Evolutionary conservation across 2,329 filamentous ascomycete species (phyloP).

Genomic region (Penicillium sp.): DNA sequence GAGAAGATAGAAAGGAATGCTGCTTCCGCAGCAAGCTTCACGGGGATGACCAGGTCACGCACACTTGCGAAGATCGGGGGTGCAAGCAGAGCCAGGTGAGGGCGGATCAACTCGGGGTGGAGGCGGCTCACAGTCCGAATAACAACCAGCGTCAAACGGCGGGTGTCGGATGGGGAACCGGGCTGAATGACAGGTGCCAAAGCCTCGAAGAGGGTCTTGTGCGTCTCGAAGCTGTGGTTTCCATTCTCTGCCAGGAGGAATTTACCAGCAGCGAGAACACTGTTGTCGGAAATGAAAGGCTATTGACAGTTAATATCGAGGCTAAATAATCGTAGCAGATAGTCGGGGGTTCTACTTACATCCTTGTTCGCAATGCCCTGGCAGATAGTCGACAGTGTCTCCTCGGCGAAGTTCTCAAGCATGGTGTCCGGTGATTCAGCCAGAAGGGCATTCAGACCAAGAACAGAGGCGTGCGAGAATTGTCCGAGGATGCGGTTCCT

Average conservation of each 20-base stretch:
- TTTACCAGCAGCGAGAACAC: constrained; percentile 87
- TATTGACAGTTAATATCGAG: constrained; percentile 41
- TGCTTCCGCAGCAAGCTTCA: constrained; percentile 93
- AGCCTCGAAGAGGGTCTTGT: constrained; percentile 78
- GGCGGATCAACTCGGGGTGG: constrained; percentile 77
- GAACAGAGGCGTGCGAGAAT: constrained; percentile 76
- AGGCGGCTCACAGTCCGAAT: constrained; percentile 81
- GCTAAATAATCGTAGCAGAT: background rate
- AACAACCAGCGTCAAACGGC: constrained; percentile 83
- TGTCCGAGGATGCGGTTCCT: constrained; percentile 79
- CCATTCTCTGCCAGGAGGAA: constrained; percentile 71
- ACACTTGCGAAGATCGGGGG: constrained; percentile 87
- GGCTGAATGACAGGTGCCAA: constrained; percentile 76
- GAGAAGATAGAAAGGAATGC: constrained; percentile 90
- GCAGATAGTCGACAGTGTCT: constrained; percentile 76
- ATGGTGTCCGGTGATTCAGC: constrained; percentile 76
- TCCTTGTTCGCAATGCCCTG: constrained; percentile 78
- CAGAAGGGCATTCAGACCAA: constrained; percentile 87
- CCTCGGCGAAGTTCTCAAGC: constrained; percentile 69
- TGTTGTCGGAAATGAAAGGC: constrained; percentile 86
- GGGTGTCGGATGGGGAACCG: constrained; percentile 78
- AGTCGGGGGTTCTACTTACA: constrained; percentile 56
- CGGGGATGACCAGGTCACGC: constrained; percentile 87
- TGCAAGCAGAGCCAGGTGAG: constrained; percentile 79
- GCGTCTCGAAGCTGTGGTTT: constrained; percentile 70